Evolutionary conservation across 306 rosid genomes (phyloP), one percentile per base, ranked within the genome.

Genomic region (Trifolium fragiferum): DNA sequence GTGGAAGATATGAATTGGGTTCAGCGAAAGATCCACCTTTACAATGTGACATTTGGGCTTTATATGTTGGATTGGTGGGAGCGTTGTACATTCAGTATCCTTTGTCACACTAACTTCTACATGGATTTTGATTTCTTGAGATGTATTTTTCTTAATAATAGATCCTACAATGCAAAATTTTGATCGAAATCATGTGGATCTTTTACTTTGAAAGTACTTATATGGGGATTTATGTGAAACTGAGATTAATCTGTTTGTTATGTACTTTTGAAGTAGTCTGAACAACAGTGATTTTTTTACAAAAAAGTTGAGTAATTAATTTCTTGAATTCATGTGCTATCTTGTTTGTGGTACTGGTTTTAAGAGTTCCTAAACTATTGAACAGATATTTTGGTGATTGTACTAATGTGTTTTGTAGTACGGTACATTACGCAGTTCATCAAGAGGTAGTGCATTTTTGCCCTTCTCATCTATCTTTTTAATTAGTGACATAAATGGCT

Each of bases 1-100:
- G 38, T 74, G 76, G 67, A 72, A 64, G 81, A 84, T 54, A 90
- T 92, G 96, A 94, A 94, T 77, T 94, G 97, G 96, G 57, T 94
- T 78, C 97, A 87, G 77, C 94, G 96, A 58, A 92, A 92, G 88
- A 81, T 91, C 82, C 85, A 82, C 71, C 95, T 92, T 44, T 94
- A 94, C 90, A 92, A 92, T 80, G 99, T 92, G 64, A 94, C 96
- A 14, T 94, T 92, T 76, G 99, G 99, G 54, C 92, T 94, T 63
- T 94, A 76, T 79, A 94, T 90, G 99, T 70, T 92, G 82, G 99
- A 94, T 71, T 87, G 96, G 96, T 94, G 97, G 99, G 99, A 94
- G 88, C 97, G 96, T 38, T 87, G 76, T 72, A 85, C 93, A 54
- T 94, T 94, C 78, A 92, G 99, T 92, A 92, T 90, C 93, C 95